A percentile compares a stretch with the other conserved stretches of the same genome.
Evolutionary conservation across 164 flowering plant genomes (phyloP).

Genomic region (Warburgia ugandensis): DNA sequence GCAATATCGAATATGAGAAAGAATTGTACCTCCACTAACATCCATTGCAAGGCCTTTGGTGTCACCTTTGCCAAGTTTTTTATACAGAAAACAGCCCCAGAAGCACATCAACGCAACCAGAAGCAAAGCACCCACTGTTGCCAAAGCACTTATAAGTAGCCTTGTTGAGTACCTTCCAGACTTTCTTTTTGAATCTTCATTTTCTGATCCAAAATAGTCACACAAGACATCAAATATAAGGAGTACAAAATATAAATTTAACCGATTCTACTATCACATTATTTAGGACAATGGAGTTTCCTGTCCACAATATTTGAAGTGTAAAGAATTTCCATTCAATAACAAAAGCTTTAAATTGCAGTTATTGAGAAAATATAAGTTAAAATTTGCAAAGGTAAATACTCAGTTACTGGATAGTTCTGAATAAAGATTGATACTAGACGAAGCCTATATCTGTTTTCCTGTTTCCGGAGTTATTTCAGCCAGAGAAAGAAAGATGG

Average conservation of each 20-base stretch:
- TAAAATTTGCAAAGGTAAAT: not conserved
- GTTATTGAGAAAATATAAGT: not conserved
- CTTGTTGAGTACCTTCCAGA: constrained; percentile 43
- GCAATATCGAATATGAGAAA: not conserved
- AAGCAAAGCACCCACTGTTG: constrained; percentile 93
- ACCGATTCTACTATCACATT: not conserved
- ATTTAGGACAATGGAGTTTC: not conserved
- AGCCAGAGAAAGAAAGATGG: too few relatives aligned
- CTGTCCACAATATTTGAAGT: not conserved
- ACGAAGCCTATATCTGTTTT: too few relatives aligned
- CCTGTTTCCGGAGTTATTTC: too few relatives aligned
- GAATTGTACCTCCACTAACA: constrained; percentile 69
- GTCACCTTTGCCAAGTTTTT: constrained; percentile 77
- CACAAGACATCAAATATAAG: not conserved
- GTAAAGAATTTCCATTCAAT: not conserved
- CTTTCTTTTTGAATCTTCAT: constrained; percentile 40
- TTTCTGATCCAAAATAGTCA: constrained; percentile 6
- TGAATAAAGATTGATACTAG: too few relatives aligned
- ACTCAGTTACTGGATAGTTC: not conserved
- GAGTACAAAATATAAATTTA: not conserved
- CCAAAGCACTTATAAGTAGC: constrained; percentile 85
- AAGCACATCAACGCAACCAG: constrained; percentile 96
- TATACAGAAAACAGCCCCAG: constrained; percentile 96
- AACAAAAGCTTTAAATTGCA: not conserved
- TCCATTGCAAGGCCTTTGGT: constrained; percentile 64